phyloP scores from a whole-genome alignment of 225 moss, liverwort and hornwort species.

The Lunularia cruciata region DNA sequence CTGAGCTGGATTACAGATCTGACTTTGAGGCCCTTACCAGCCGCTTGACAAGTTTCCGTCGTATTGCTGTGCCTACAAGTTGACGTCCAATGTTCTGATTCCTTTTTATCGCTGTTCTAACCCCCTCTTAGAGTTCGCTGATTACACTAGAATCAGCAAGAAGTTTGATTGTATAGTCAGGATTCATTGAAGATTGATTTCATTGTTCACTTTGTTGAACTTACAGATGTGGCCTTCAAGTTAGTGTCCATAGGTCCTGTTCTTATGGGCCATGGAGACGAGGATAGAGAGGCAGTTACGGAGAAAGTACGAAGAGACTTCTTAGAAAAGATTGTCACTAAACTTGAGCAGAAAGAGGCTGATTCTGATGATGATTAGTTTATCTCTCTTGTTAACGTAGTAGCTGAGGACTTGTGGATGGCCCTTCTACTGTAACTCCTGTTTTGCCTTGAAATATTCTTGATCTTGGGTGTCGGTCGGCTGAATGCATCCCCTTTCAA shows the following conservation, averaged over 20 bases:
- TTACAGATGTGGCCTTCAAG: constrained; percentile 86
- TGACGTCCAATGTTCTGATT: neutral
- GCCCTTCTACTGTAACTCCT: neutral
- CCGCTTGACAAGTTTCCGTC: too few species aligned
- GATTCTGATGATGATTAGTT: constrained; percentile 67
- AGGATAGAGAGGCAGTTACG: constrained; percentile 57
- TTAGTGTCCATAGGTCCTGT: constrained; percentile 88
- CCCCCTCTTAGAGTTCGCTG: too few species aligned
- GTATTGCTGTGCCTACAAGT: too few species aligned
- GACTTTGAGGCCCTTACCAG: too few species aligned
- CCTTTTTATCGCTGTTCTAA: neutral
- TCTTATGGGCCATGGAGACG: constrained; percentile 65
- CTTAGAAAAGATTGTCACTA: constrained; percentile 71
- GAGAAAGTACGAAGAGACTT: constrained; percentile 75
- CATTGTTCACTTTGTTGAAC: too few species aligned
- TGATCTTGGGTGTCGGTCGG: neutral
- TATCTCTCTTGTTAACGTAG: neutral
- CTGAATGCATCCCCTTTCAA: neutral
- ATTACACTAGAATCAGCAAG: too few species aligned
- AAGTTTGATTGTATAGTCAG: too few species aligned
- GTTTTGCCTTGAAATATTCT: neutral
- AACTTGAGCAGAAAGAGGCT: constrained; percentile 65
- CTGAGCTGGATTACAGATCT: neutral
- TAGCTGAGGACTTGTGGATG: neutral
- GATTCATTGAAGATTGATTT: too few species aligned